Evolutionary conservation across 345 rosid species (phyloP).

Genomic region (Syzygium aqueum): DNA sequence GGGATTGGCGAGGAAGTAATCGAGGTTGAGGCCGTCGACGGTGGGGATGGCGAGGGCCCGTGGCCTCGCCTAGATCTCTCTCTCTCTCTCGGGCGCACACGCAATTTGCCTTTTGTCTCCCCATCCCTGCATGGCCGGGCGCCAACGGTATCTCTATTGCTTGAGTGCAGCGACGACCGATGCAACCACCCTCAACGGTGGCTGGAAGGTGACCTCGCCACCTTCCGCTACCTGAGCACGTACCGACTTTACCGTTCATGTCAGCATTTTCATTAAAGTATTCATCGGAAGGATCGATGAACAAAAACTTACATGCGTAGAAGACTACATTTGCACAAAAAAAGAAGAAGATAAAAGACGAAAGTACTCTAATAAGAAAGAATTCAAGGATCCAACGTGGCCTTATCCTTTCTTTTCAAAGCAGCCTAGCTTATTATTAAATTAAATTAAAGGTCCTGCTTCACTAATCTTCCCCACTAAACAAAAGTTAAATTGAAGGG

Average conservation of each 20-base stretch:
- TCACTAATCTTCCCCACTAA: neutral
- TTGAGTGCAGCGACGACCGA: neutral
- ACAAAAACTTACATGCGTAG: neutral
- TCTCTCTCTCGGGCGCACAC: neutral
- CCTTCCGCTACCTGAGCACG: neutral
- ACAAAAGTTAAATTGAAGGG: neutral
- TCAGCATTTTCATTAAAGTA: neutral
- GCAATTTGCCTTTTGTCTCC: neutral
- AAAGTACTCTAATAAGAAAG: neutral
- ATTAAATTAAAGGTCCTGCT: neutral
- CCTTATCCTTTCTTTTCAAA: rapidly evolving
- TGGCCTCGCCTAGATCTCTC: neutral
- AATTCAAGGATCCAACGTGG: neutral
- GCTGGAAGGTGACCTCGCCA: neutral
- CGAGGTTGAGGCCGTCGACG: neutral
- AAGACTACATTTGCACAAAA: neutral
- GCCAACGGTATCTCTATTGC: neutral
- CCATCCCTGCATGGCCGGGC: neutral
- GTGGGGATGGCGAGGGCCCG: neutral
- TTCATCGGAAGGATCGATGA: neutral
- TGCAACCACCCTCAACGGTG: neutral
- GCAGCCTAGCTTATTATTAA: neutral
- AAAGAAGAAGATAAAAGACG: neutral
- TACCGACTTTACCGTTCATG: neutral
- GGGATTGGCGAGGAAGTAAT: neutral